These are phyloP conservation scores for Ophiorrhiza pumila DNA, from an alignment of 257 asterid species.

Conservation along the genomic window DNA sequence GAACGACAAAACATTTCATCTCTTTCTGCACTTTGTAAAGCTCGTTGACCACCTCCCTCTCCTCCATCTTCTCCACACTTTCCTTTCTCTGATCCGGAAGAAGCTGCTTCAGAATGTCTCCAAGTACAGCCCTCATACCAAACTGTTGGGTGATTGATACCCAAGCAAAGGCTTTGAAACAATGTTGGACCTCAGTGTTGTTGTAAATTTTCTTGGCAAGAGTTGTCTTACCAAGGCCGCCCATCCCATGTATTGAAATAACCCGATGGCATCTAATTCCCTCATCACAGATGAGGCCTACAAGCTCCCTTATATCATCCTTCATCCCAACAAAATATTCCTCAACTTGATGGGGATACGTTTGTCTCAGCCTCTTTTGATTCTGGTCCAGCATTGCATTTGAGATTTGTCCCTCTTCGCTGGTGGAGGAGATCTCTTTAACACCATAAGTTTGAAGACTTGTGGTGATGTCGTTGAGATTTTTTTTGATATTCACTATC, in stretches of 20 bases:
- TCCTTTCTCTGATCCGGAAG: neutral
- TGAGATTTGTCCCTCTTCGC: neutral
- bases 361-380: neutral
- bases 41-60: neutral
- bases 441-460: too few species aligned
- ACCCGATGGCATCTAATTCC: neutral
- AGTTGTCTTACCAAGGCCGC: neutral
- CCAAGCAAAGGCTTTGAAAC: slow-evolving; percentile 7
- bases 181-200: neutral
- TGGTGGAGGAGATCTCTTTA: too few species aligned
- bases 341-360: neutral
- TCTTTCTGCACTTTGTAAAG: neutral
- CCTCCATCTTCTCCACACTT: neutral
- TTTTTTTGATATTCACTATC: too few species aligned
- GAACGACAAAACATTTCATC: neutral
- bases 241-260: neutral
- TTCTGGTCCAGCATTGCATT: neutral
- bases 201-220: neutral
- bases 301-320: neutral
- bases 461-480: too few species aligned
- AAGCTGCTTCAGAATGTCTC: neutral
- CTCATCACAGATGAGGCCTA: neutral
- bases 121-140: neutral
- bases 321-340: too few species aligned
- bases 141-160: neutral